phyloP scores from a whole-genome alignment of 2,329 filamentous ascomycete species.

The Phialophora expanda region DNA sequence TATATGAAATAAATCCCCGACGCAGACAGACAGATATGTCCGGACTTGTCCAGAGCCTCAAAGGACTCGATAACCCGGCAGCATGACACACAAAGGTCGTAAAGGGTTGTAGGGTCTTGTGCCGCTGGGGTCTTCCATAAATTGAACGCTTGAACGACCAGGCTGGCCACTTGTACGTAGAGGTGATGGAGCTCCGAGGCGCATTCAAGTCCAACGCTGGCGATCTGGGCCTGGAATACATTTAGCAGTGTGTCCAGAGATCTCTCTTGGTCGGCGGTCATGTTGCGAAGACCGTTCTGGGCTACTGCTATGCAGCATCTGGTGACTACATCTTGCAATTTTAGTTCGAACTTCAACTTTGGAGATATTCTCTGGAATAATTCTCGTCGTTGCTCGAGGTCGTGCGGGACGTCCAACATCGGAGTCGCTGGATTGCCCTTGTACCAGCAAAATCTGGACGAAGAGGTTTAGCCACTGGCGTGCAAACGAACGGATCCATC shows the following conservation, averaged over 20 bases:
- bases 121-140: conserved; percentile 31
- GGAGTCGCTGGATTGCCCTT: conserved; percentile 48
- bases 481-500: background rate
- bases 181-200: conserved; percentile 35
- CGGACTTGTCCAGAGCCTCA: conserved; percentile 28
- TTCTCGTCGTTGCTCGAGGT: conserved; percentile 44
- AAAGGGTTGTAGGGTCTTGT: conserved; percentile 33
- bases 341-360: conserved; percentile 46
- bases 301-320: conserved; percentile 46
- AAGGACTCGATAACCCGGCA: conserved; percentile 34
- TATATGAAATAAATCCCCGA: conserved; percentile 41
- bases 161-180: conserved; percentile 25
- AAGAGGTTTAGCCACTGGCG: conserved; percentile 15
- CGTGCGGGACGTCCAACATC: conserved; percentile 46
- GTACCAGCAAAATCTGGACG: conserved; percentile 44
- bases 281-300: conserved; percentile 48
- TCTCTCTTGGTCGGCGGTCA: conserved; percentile 48
- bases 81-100: conserved; percentile 25
- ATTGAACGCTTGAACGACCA: conserved; percentile 26
- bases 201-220: conserved; percentile 46
- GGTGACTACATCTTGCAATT: conserved; percentile 46
- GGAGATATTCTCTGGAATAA: conserved; percentile 46
- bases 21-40: conserved; percentile 22
- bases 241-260: conserved; percentile 47
- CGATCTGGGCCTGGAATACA: conserved; percentile 46